Conservation (phyloP, 371 early-diverging fungal genomes). For the Chytridium lagenaria region DNA sequence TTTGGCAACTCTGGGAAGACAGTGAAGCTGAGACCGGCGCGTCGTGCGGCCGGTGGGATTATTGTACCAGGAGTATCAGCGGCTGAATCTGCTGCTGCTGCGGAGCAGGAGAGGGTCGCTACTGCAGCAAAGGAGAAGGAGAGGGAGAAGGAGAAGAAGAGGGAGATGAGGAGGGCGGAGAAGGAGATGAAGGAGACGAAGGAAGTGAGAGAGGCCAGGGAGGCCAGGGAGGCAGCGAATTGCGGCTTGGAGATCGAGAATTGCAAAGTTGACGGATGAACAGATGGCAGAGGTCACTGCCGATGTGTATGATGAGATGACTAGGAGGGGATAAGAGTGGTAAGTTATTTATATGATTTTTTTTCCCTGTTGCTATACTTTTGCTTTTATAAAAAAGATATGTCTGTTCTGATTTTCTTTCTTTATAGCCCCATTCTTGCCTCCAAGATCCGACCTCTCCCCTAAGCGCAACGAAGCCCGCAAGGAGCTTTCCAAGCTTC, state of each 20-base stretch:
- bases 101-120: background rate
- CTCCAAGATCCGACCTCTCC: slow-evolving; percentile 30
- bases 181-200: background rate
- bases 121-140: background rate
- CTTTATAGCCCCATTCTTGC: slow-evolving; percentile 30
- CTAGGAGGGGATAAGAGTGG: slow-evolving; percentile 38
- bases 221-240: slow-evolving; percentile 28
- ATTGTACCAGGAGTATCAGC: slow-evolving; percentile 12
- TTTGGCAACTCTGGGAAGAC: slow-evolving; percentile 29
- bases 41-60: slow-evolving; percentile 24
- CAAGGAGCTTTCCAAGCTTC: slow-evolving; percentile 34
- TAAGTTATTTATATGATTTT: slow-evolving; percentile 14
- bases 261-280: slow-evolving; percentile 37
- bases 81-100: background rate
- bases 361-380: slow-evolving; percentile 2
- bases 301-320: slow-evolving; percentile 41
- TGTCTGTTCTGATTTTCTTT: background rate
- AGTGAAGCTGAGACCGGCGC: slow-evolving; percentile 16
- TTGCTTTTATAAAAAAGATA: background rate
- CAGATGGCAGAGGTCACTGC: slow-evolving; percentile 39
- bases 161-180: slow-evolving; percentile 10
- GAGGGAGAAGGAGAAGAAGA: slow-evolving; percentile 5
- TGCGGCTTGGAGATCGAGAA: slow-evolving; percentile 32
- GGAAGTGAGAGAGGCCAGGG: slow-evolving; percentile 9
- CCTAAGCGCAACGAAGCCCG: slow-evolving; percentile 40